These are phyloP conservation scores for Acephala macrosclerotiorum DNA, from an alignment of 2,329 filamentous ascomycete genomes.

Conservation along the genomic window DNA sequence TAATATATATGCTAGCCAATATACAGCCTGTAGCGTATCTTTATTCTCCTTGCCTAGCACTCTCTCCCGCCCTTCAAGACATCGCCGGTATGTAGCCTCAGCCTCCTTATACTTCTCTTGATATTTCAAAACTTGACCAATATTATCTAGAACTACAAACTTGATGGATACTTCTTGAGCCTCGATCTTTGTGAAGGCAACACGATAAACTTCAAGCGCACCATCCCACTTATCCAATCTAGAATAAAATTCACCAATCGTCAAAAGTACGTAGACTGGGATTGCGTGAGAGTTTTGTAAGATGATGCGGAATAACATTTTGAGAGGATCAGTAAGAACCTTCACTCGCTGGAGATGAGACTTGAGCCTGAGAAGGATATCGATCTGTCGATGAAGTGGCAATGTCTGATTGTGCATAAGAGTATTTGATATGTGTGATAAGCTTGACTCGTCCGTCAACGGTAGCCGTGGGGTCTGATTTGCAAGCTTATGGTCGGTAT, in stretches of 20 bases:
- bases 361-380: not conserved
- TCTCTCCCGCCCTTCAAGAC: too few species aligned
- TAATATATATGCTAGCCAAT: too few species aligned
- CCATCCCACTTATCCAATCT: not conserved
- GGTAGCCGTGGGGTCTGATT: not conserved
- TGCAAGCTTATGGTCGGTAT: too few species aligned
- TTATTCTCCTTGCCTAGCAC: too few species aligned
- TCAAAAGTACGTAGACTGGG: not conserved
- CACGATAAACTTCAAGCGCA: not conserved
- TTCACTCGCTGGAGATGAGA: not conserved
- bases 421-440: not conserved
- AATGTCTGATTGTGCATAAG: not conserved
- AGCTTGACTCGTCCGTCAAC: not conserved
- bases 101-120: too few species aligned
- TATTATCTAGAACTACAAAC: too few species aligned
- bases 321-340: not conserved
- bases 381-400: not conserved
- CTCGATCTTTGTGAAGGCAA: not conserved
- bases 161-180: not conserved
- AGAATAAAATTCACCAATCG: not conserved
- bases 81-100: too few species aligned
- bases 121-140: too few species aligned
- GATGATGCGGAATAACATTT: not conserved
- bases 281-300: not conserved
- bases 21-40: too few species aligned